phyloP scores from a whole-genome alignment of 129 eudicot genomes.

The Rutidosis leptorrhynchoides region DNA sequence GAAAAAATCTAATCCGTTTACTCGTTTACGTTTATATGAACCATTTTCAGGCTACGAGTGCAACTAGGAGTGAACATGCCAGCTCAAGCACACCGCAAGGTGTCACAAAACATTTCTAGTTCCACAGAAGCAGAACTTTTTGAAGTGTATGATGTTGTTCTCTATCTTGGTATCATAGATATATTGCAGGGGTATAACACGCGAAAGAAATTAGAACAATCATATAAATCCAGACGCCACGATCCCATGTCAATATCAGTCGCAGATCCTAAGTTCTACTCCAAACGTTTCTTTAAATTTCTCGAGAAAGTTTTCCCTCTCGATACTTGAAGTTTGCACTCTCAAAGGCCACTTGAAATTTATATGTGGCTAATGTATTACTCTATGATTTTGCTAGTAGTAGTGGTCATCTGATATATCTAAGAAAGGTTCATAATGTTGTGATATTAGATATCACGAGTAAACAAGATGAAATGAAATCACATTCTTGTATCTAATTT shows the following conservation, averaged over 20 bases:
- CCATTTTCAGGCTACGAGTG: constrained; percentile 58
- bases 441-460: no score
- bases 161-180: constrained; percentile 72
- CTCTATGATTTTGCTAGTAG: no score
- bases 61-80: constrained; percentile 93
- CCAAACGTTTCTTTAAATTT: constrained; percentile 58
- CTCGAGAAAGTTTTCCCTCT: constrained; percentile 54
- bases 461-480: no score
- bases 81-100: constrained; percentile 69
- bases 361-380: no score
- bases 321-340: constrained; percentile 22
- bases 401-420: no score
- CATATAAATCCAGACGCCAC: constrained; percentile 47
- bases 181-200: constrained; percentile 74
- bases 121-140: constrained; percentile 62
- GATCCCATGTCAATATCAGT: constrained; percentile 71
- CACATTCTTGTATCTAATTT: no score
- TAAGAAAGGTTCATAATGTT: no score
- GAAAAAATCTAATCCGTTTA: no score
- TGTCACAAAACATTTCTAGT: constrained; percentile 35
- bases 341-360: background rate
- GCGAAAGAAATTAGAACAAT: constrained; percentile 67
- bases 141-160: constrained; percentile 77
- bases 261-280: constrained; percentile 55
- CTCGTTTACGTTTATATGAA: no score